Evolutionary conservation across 768 basidiomycete genomes (phyloP), one percentile per base, ranked within the genome.

Genomic region (Kwoniella europaea): DNA sequence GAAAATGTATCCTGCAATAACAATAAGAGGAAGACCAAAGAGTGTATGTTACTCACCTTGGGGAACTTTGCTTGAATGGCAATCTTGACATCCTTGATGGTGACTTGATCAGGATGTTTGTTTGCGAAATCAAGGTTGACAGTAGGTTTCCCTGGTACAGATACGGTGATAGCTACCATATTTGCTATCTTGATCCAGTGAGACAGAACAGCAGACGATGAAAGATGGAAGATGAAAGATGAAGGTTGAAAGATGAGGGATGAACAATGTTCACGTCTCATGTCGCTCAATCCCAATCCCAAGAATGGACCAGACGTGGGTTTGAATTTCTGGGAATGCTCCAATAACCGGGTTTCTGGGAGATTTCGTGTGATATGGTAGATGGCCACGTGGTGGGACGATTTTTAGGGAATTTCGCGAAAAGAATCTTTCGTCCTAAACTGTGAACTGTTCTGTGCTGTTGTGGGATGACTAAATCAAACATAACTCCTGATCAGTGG

Each of bases 81-180:
- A 20, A 78, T 81, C 84, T 94, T 94, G 69, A 94, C 86, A 69
- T 92, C 90, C 6, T 82, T 85, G 59, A 94, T 84, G 5, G 91
- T 92, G 54, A 88, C 86, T 18, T 79, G 61, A 41, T 71, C 59
- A 2, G 79, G 76, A 61, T 78, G 77, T 59, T 82, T 79, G 22
- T 63, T 71, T 10, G 83, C 75, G 53, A 84, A 83, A 60, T 84
- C 82, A 55, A 84, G 69, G 56, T 72, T 73, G 71, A 83, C 76
- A 10, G 79, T 72, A 1, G 85, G 74, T 72, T 87, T 87, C 56
- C 83, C 85, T 3, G 82, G 73, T n/a, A 90, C 79, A 3, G 89
- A 86, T 52, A 93, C 84, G 2, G 86, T 88, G 24, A 93, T 72
- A 7, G 86, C 82, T 67, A 87, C 86, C 88, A 89, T 89, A 54